phyloP scores from a whole-genome alignment of 192 early-diverging fungal species.

The Backusella tarrabulga region DNA sequence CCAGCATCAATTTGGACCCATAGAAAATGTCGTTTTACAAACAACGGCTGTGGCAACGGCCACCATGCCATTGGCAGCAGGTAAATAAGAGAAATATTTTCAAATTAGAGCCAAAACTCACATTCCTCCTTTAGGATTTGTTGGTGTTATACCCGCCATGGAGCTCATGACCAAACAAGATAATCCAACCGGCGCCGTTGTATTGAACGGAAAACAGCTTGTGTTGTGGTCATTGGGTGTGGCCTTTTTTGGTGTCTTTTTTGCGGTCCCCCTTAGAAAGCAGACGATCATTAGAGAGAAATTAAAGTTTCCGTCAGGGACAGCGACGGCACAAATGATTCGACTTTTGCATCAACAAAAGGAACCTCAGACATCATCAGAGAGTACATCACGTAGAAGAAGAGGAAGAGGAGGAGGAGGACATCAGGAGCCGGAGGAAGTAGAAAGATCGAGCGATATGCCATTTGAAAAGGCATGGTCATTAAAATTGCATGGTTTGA shows the following conservation, averaged over 20 bases:
- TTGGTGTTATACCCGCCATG: slow-evolving; percentile 82
- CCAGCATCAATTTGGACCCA: slow-evolving; percentile 62
- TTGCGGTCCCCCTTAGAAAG: slow-evolving; percentile 75
- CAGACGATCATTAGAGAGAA: slow-evolving; percentile 82
- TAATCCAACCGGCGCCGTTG: slow-evolving; percentile 51
- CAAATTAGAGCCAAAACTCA: neutral
- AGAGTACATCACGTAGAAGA: neutral
- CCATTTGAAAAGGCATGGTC: slow-evolving; percentile 55
- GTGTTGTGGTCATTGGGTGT: slow-evolving; percentile 74
- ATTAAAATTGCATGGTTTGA: slow-evolving; percentile 53
- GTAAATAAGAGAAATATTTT: slow-evolving; percentile 2
- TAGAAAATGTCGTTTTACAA: slow-evolving; percentile 84
- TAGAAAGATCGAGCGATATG: neutral
- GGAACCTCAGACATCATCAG: neutral
- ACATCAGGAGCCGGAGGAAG: neutral
- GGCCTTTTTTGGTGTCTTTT: slow-evolving; percentile 88
- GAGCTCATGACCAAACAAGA: slow-evolving; percentile 63
- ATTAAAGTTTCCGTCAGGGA: slow-evolving; percentile 83
- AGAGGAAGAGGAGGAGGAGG: neutral
- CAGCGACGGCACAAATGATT: slow-evolving; percentile 84
- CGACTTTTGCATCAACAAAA: slow-evolving; percentile 59
- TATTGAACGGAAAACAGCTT: slow-evolving; percentile 46
- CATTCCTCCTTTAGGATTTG: slow-evolving; percentile 49
- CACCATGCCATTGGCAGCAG: slow-evolving; percentile 77
- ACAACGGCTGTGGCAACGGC: slow-evolving; percentile 82